A percentile compares a stretch with the other conserved stretches of the same genome.
Conservation (phyloP, 768 basidiomycete genomes). For the Boletellus sp. region DNA sequence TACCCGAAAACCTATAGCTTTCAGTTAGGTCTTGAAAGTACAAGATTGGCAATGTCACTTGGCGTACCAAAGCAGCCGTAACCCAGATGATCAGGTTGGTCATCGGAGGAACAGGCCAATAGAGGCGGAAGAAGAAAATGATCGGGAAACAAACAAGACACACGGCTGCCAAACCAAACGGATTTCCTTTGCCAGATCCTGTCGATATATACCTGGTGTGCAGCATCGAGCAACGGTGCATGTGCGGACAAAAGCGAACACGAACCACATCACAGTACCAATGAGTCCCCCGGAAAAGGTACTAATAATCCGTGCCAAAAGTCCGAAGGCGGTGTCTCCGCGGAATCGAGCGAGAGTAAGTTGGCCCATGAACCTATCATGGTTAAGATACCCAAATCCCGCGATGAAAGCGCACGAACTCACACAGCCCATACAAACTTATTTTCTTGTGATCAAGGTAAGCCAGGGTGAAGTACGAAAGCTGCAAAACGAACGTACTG, state of each 20-base stretch:
- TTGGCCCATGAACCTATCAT: conserved; percentile 66
- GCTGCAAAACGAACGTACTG: conserved; percentile 34
- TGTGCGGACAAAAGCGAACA: not conserved
- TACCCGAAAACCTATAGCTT: conserved; percentile 59
- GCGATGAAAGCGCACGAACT: conserved; percentile 15
- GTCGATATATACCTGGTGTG: conserved; percentile 62
- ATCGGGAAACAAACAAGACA: conserved; percentile 68
- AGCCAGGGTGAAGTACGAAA: conserved; percentile 3
- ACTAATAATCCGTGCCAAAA: conserved; percentile 55
- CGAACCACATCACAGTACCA: conserved; percentile 67
- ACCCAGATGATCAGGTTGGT: conserved; percentile 68
- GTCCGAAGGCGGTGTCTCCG: conserved; percentile 70
- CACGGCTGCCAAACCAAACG: conserved; percentile 68
- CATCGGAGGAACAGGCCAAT: conserved; percentile 72
- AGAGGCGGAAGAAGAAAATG: conserved; percentile 66
- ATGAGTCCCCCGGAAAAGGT: conserved; percentile 64
- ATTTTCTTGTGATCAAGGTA: conserved; percentile 40
- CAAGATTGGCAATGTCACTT: not conserved
- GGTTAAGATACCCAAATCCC: not conserved
- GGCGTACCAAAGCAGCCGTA: conserved; percentile 54
- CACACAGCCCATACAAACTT: conserved; percentile 71
- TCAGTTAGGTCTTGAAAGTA: not conserved
- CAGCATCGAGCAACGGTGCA: not conserved
- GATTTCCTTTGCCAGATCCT: conserved; percentile 54
- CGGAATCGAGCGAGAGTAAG: conserved; percentile 66